Conservation (phyloP, 129 eudicot species). For the Tanacetum coccineum region DNA sequence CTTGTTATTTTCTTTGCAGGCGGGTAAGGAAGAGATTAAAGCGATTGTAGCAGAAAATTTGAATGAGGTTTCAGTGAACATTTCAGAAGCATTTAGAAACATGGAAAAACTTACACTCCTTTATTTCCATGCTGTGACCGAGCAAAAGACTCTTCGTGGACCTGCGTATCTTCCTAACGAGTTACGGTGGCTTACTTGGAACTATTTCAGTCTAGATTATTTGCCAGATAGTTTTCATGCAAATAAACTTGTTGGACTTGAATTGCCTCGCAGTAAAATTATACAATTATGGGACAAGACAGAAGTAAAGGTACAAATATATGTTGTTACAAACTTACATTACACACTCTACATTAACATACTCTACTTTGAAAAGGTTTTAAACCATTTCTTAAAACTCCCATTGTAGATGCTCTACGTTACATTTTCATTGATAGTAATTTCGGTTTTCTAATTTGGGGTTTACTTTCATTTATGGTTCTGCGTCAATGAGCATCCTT, state of each 20-base stretch:
- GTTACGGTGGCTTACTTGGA: conserved; percentile 29
- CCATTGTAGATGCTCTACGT: too few species aligned
- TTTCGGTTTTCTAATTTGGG: too few species aligned
- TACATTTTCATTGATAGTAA: too few species aligned
- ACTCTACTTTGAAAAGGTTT: too few species aligned
- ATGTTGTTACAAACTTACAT: not conserved
- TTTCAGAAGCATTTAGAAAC: conserved; percentile 15
- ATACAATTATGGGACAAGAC: conserved; percentile 18
- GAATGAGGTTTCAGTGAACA: not conserved
- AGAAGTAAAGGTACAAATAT: conserved; percentile 17
- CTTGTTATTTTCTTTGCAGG: not conserved
- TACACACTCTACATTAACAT: too few species aligned
- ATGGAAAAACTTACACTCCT: conserved; percentile 27
- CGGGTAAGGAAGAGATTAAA: conserved; percentile 25
- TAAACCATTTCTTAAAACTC: too few species aligned
- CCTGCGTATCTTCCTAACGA: conserved; percentile 13
- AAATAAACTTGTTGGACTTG: conserved; percentile 29
- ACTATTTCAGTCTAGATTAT: conserved; percentile 9
- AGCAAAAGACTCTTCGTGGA: conserved; percentile 5
- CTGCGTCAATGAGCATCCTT: too few species aligned
- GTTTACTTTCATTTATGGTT: too few species aligned
- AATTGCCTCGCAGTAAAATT: conserved; percentile 16
- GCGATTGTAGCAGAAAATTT: conserved; percentile 14
- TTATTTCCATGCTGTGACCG: not conserved
- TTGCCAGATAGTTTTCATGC: conserved; percentile 24